Evolutionary conservation across 768 basidiomycete genomes (phyloP).

Genomic region (Amanita fuliginea): DNA sequence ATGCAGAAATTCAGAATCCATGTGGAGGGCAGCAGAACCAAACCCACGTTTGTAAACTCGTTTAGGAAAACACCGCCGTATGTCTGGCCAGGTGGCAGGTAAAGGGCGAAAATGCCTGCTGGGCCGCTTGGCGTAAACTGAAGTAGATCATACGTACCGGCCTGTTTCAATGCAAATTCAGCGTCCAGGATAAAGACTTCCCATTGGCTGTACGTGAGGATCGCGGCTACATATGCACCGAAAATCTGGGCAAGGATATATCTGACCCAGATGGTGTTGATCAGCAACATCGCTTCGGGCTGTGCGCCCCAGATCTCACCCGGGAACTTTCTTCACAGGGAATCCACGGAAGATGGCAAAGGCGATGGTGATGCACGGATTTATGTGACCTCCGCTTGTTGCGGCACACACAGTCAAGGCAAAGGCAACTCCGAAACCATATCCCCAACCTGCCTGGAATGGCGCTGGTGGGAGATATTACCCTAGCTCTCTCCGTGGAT

Average conservation of each 20-base stretch:
- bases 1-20: background rate
- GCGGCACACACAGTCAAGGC: slow-evolving; percentile 7
- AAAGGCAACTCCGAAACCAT: slow-evolving; percentile 9
- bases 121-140: slow-evolving; percentile 9
- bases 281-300: background rate
- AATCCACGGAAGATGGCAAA: slow-evolving; percentile 9
- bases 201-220: slow-evolving; percentile 10
- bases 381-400: slow-evolving; percentile 9
- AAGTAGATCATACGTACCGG: slow-evolving; percentile 1
- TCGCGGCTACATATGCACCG: slow-evolving; percentile 10
- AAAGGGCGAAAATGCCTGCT: slow-evolving; percentile 12
- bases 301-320: background rate
- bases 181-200: slow-evolving; percentile 6
- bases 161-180: slow-evolving; percentile 6
- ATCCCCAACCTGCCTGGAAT: slow-evolving; percentile 8
- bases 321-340: slow-evolving; percentile 8
- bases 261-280: background rate
- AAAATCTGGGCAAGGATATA: slow-evolving; percentile 13
- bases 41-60: slow-evolving; percentile 8
- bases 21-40: background rate
- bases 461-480: slow-evolving; percentile 2
- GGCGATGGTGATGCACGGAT: slow-evolving; percentile 8
- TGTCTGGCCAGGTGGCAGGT: slow-evolving; percentile 10
- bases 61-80: slow-evolving; percentile 9
- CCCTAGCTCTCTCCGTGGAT: background rate